Percentiles rank a stretch among this genome's conserved stretches.
phyloP scores from a whole-genome alignment of 495 filamentous ascomycete genomes.

The Hypomontagnella submonticulosa region DNA sequence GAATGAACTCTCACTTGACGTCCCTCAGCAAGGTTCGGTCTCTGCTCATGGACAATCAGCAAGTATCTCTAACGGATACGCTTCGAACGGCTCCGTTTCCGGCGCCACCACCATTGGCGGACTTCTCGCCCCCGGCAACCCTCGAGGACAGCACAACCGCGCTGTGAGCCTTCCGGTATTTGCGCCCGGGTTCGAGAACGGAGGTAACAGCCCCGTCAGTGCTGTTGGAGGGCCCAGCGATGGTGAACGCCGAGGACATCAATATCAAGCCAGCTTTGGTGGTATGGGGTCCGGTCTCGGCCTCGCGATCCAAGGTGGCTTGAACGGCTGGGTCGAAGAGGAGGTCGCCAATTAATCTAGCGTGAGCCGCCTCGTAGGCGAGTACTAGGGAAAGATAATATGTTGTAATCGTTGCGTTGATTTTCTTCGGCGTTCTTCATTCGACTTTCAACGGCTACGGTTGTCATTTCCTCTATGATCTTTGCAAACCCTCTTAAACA shows the following conservation, averaged over 20 bases:
- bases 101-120: conserved; percentile 76
- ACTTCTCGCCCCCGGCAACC: conserved; percentile 77
- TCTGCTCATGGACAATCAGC: conserved; percentile 69
- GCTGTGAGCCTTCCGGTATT: conserved; percentile 83
- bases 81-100: conserved; percentile 59
- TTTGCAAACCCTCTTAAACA: conserved; percentile 40
- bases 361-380: conserved; percentile 15
- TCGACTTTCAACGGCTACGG: conserved; percentile 37
- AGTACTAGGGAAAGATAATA: conserved; percentile 41
- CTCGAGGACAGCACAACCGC: conserved; percentile 79
- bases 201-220: conserved; percentile 58
- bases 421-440: conserved; percentile 46
- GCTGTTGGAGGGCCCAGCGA: conserved; percentile 54
- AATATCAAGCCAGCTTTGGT: conserved; percentile 66
- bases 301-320: conserved; percentile 61
- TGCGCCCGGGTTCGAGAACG: conserved; percentile 63
- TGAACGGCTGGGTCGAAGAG: conserved; percentile 68
- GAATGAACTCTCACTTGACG: conserved; percentile 64
- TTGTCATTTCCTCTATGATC: conserved; percentile 47
- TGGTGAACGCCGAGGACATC: conserved; percentile 62
- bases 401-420: conserved; percentile 51
- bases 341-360: conserved; percentile 60
- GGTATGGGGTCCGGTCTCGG: conserved; percentile 63
- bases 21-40: conserved; percentile 63
- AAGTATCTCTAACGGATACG: conserved; percentile 70